Conservation (phyloP, 1,284 basidiomycete genomes). For the Naganishia liquefaciens region DNA sequence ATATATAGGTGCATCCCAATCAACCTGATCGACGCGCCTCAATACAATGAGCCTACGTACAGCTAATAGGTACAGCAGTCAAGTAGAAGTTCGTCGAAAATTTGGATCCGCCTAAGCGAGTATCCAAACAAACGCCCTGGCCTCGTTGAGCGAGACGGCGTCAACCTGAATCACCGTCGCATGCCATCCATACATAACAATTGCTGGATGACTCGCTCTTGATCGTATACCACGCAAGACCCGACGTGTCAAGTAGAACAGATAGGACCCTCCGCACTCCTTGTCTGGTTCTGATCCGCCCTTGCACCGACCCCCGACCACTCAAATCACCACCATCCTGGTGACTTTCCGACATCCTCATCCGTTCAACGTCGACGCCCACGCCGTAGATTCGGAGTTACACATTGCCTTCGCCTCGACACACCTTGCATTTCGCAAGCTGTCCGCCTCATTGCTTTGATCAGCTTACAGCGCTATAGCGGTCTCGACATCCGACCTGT, state of each 20-base stretch:
- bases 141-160: not conserved
- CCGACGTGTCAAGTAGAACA: constrained; percentile 20
- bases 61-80: not conserved
- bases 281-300: constrained; percentile 24
- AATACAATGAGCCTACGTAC: not conserved
- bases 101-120: constrained; percentile 29
- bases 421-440: constrained; percentile 15
- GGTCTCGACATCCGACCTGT: constrained; percentile 30
- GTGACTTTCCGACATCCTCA: constrained; percentile 1
- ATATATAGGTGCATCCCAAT: too few relatives aligned
- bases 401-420: not conserved
- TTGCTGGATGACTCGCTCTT: not conserved
- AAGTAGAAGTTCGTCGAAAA: constrained; percentile 22
- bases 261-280: constrained; percentile 10
- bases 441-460: constrained; percentile 17
- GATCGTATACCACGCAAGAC: constrained; percentile 8
- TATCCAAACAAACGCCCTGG: constrained; percentile 27
- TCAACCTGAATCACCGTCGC: constrained; percentile 4
- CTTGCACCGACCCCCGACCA: not conserved
- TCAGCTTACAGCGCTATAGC: constrained; percentile 28
- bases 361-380: constrained; percentile 22
- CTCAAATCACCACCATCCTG: constrained; percentile 1
- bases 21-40: too few relatives aligned
- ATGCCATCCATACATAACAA: constrained; percentile 20
- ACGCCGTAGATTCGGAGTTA: constrained; percentile 4